Base-by-base conservation (phyloP, 2,329 filamentous ascomycete species). In the Ophiostoma perfectum region DNA sequence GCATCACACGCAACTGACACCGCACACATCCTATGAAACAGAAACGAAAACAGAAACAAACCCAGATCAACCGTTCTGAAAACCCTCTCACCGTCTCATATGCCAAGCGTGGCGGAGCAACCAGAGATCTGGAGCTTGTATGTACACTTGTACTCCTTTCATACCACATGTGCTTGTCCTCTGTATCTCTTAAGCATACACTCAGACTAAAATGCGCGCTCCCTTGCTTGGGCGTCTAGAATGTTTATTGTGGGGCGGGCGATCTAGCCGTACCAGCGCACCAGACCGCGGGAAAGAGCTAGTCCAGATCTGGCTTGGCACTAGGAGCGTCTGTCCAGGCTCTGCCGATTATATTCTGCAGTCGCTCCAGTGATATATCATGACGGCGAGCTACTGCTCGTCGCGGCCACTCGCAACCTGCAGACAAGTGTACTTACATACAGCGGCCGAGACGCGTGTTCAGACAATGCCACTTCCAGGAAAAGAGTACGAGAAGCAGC, bases 51-150 rank as follows among this genome's bases (percentile, higher is more conserved):
- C 4, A 12, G 14, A 45, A 44, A 8, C 18, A 18, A 18, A 27
- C 27, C 27, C 27, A 27, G 27, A 27, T 27, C 49, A 55, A 27
- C 47, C 12, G n/a, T 12, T 16, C 45, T 11, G 16, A 12, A 38
- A 60, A 60, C 27, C n/a, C 52, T 16, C n/a, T 60, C 27, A 60
- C 55, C 55, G 27, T 58, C 52, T 12, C 52, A 18, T 9, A 60
- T 60, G 55, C 55, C 27, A 60, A 60, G 55, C 27, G 55, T 60
- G 55, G 55, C 55, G 12, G 55, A 38, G 55, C 27, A 52, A 16
- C 3, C 14, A 36, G 27, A 38, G 27, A 39, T 38, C 27, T 38
- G 27, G 38, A 27, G 8, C 14, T 4, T 60, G 12, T 11, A 39
- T 60, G 27, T 39, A 58, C 52, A 36, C 0, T 58, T 60, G 27